Percentiles rank a stretch among this genome's conserved stretches.
Evolutionary conservation across 345 rosid species (phyloP).

Genomic region (Brassica juncea): DNA sequence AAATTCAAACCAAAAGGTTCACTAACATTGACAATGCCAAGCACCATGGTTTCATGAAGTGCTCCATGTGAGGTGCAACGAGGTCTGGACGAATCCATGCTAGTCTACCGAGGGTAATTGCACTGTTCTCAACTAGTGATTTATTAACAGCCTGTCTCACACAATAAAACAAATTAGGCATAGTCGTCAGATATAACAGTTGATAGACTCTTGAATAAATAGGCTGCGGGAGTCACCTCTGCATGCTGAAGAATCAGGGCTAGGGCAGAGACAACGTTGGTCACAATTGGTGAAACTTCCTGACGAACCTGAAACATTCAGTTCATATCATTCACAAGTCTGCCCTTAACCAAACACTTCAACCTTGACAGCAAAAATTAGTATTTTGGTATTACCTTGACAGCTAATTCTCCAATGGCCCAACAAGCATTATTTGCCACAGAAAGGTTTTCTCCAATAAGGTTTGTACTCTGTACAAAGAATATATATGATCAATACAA

Average conservation of each 20-base stretch:
- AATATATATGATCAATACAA: slow-evolving; percentile 21
- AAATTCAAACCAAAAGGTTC: background rate
- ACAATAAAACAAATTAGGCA: slow-evolving; percentile 8
- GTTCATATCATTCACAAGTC: slow-evolving; percentile 19
- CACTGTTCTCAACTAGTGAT: slow-evolving; percentile 89
- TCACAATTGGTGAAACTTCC: slow-evolving; percentile 83
- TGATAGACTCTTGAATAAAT: slow-evolving; percentile 4
- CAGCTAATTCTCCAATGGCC: slow-evolving; percentile 97
- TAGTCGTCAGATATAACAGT: slow-evolving; percentile 8
- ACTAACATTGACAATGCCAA: slow-evolving; percentile 84
- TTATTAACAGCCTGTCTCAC: slow-evolving; percentile 73
- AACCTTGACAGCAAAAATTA: background rate
- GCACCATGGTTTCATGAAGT: slow-evolving; percentile 98
- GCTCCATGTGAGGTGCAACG: slow-evolving; percentile 96
- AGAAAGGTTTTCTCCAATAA: slow-evolving; percentile 66
- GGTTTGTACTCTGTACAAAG: slow-evolving; percentile 57
- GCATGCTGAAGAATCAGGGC: slow-evolving; percentile 78
- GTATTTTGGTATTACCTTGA: slow-evolving; percentile 56
- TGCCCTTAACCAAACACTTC: slow-evolving; percentile 12
- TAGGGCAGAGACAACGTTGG: slow-evolving; percentile 67
- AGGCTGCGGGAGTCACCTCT: slow-evolving; percentile 51
- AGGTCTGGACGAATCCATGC: slow-evolving; percentile 98
- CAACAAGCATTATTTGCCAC: slow-evolving; percentile 98
- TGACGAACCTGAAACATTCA: slow-evolving; percentile 68
- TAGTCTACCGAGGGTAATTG: slow-evolving; percentile 96